Evolutionary conservation across 768 basidiomycete genomes (phyloP).

Genomic region (Austroboletus festivus): DNA sequence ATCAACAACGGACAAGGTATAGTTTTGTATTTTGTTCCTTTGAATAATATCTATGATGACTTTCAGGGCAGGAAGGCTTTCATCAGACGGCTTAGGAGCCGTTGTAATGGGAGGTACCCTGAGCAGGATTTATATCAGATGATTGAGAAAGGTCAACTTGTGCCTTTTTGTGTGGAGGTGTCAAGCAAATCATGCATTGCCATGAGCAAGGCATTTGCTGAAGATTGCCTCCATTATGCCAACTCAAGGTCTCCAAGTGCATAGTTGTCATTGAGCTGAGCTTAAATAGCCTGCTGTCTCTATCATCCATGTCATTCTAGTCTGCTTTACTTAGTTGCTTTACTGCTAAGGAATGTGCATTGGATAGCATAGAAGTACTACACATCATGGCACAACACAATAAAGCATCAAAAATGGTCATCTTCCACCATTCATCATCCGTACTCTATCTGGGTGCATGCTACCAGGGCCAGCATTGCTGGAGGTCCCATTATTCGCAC

Average conservation of each 20-base stretch:
- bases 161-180: constrained; percentile 44
- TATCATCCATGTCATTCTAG: too few species aligned
- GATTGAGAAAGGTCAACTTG: constrained; percentile 41
- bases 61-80: constrained; percentile 32
- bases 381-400: background rate
- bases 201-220: constrained; percentile 24
- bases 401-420: constrained; percentile 2
- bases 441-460: constrained; percentile 82
- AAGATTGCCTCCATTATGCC: constrained; percentile 15
- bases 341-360: background rate
- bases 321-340: too few species aligned
- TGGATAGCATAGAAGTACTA: background rate
- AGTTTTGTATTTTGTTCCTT: background rate
- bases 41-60: background rate
- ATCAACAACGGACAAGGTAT: constrained; percentile 36
- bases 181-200: constrained; percentile 19
- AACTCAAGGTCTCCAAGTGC: background rate
- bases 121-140: constrained; percentile 34
- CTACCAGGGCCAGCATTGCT: constrained; percentile 49
- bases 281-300: too few species aligned
- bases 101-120: constrained; percentile 32
- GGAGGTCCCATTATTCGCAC: constrained; percentile 25
- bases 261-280: background rate
- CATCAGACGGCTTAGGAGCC: constrained; percentile 35
- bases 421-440: constrained; percentile 61